Evolutionary conservation across 1,139 yeast genomes (phyloP), one percentile per base, ranked within the genome.

Genomic region (Groenewaldozyma auringiensis): DNA sequence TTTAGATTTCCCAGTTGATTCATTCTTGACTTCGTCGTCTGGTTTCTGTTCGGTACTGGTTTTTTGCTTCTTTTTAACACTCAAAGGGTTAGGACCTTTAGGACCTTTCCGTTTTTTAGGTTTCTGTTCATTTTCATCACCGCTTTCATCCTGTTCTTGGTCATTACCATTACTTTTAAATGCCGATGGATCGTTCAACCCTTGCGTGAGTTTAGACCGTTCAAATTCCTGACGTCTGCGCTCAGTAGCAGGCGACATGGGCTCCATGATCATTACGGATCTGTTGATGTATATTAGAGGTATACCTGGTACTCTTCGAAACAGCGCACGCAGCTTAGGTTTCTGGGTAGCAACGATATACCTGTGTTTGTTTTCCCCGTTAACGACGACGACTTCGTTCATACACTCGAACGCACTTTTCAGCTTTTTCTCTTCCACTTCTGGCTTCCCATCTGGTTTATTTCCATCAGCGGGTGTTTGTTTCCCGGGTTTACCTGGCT

Each of bases 251-350:
- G 75, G 76, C 43, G 95, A 83, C 54, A 89, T 69, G 13, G 96
- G 96, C 64, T 92, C 99, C 94, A 92, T 81, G 39, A 92, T 81
- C 92, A 92, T 85, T 20, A 94, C 98, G 1, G 95, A 79, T 52
- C 96, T 74, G 60, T 84, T 83, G 77, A 92, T 79, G 63, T 84
- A 88, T 6, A 89, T 70, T 53, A 92, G 66, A 0, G 99, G 99
- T 2, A 87, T 83, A 9, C 96, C 98, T 0, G 98, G 95, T 14
- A 88, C 72, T 31, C 69, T 69, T 53, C 97, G 74, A 52, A 92
- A 70, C 43, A 70, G 68, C 48, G 77, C 75, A 53, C 98, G 74
- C 47, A 89, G 70, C 25, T 76, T 74, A 38, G 76, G 74, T 57
- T 84, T 80, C 60, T 89, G 96, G 0, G 94, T 76, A 0, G 95